These are phyloP conservation scores for Schizosaccharomyces cryophilus DNA, from an alignment of 805 yeast species.

Conservation along the genomic window DNA sequence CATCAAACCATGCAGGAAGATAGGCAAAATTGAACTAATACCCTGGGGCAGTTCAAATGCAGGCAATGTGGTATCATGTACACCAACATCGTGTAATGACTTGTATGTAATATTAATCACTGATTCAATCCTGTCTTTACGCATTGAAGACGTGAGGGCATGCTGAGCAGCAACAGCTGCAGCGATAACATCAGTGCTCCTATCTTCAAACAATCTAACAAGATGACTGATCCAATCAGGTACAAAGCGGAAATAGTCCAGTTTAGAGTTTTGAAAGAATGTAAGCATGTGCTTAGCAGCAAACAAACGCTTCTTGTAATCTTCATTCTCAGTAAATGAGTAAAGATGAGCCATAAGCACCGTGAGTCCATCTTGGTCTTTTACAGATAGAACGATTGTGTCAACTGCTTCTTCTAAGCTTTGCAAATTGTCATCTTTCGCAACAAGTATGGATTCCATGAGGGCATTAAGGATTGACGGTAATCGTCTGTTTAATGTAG, in stretches of 20 bases:
- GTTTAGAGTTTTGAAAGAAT: slow-evolving; percentile 38
- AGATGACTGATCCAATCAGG: slow-evolving; percentile 52
- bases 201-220: slow-evolving; percentile 49
- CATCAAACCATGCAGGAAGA: slow-evolving; percentile 86
- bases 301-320: slow-evolving; percentile 34
- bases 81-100: slow-evolving; percentile 42
- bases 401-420: slow-evolving; percentile 26
- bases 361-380: slow-evolving; percentile 56
- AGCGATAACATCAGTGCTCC: slow-evolving; percentile 33
- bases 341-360: slow-evolving; percentile 41
- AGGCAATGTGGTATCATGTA: slow-evolving; percentile 36
- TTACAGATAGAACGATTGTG: slow-evolving; percentile 45
- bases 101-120: slow-evolving; percentile 61
- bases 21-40: slow-evolving; percentile 67
- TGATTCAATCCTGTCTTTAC: slow-evolving; percentile 52
- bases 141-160: slow-evolving; percentile 41
- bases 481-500: slow-evolving; percentile 49
- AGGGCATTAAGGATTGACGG: slow-evolving; percentile 50
- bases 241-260: slow-evolving; percentile 50
- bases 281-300: slow-evolving; percentile 41
- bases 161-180: slow-evolving; percentile 41
- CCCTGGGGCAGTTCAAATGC: slow-evolving; percentile 56
- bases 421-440: slow-evolving; percentile 20
- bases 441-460: slow-evolving; percentile 24
- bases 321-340: slow-evolving; percentile 53